Evolutionary conservation across 2,329 filamentous ascomycete genomes (phyloP), one percentile per base, ranked within the genome.

Genomic region (Aspergillus aculeatus): DNA sequence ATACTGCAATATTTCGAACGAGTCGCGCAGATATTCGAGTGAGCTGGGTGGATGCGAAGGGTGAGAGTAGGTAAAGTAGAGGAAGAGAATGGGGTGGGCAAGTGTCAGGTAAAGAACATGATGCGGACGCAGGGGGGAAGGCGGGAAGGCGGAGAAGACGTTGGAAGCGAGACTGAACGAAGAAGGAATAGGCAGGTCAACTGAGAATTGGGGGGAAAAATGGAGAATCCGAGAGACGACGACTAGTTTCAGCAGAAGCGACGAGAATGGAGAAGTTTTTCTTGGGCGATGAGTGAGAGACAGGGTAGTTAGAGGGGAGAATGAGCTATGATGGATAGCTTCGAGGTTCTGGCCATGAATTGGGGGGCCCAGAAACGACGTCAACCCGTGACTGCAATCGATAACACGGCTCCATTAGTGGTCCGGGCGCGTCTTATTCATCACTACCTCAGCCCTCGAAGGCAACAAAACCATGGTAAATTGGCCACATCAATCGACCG

Each of bases 1-100:
- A 68, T 68, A 50, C 56, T 66, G 60, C 58, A 47, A 44, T n/a
- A 56, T 24, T 32, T 6, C 14, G 19, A 19, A 44, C 38, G 16
- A 44, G 38, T 44, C 38, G 38, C 38, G 16, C 14, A 44, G 38
- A 44, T 12, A 44, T 7, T 6, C 38, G 2, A 44, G 16, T 19
- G 19, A 3, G 16, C 2, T n/a, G 16, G 16, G 38, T 19, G n/a
- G n/a, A 44, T 44, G 16, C 38, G 38, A 44, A 19, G 38, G 38
- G 38, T 16, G 38, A 44, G 38, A 19, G 4, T 12, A 19, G 38
- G 38, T 3, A 7, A 4, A 44, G 14, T 19, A 6, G 38, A 44
- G 38, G 6, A 19, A 44, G 38, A 44, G 12, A 44, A 44, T 19
- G 38, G 14, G 14, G 38, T 19, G 16, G 14, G 38, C 16, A 19